These are phyloP conservation scores for Trametes villosa DNA, from an alignment of 768 basidiomycete species.

Conservation along the genomic window DNA sequence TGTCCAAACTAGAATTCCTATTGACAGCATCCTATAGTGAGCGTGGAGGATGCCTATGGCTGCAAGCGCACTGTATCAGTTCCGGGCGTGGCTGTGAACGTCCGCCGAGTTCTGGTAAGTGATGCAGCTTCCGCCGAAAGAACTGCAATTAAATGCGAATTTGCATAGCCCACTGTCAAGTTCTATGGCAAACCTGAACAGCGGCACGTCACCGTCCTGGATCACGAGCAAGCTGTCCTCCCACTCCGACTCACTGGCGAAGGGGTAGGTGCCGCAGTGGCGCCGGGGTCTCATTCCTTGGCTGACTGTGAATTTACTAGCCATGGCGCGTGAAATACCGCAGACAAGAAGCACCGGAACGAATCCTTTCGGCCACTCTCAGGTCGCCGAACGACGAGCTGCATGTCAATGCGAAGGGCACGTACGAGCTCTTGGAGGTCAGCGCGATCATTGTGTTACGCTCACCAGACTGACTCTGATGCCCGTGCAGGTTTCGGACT, in stretches of 20 bases:
- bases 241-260: conserved; percentile 91
- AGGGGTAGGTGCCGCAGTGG: conserved; percentile 57
- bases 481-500: conserved; percentile 73
- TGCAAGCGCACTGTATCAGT: conserved; percentile 79
- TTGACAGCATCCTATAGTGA: conserved; percentile 49
- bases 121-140: too few species aligned
- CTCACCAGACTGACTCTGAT: conserved; percentile 5
- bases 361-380: conserved; percentile 46
- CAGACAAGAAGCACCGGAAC: conserved; percentile 47
- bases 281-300: background rate
- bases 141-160: too few species aligned
- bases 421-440: conserved; percentile 73
- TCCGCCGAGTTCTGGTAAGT: conserved; percentile 76
- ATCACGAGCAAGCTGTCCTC: conserved; percentile 71
- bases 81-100: conserved; percentile 83
- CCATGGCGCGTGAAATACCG: conserved; percentile 89
- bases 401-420: conserved; percentile 71
- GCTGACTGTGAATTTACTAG: conserved; percentile 42
- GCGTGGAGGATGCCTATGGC: conserved; percentile 85
- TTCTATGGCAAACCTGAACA: conserved; percentile 74
- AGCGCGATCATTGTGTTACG: conserved; percentile 1
- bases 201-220: conserved; percentile 66
- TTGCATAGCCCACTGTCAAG: conserved; percentile 88
- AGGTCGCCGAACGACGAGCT: conserved; percentile 73
- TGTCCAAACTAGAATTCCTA: background rate